These are phyloP conservation scores for Ganoderma resinaceum DNA, from an alignment of 1,284 basidiomycete genomes.

Conservation along the genomic window DNA sequence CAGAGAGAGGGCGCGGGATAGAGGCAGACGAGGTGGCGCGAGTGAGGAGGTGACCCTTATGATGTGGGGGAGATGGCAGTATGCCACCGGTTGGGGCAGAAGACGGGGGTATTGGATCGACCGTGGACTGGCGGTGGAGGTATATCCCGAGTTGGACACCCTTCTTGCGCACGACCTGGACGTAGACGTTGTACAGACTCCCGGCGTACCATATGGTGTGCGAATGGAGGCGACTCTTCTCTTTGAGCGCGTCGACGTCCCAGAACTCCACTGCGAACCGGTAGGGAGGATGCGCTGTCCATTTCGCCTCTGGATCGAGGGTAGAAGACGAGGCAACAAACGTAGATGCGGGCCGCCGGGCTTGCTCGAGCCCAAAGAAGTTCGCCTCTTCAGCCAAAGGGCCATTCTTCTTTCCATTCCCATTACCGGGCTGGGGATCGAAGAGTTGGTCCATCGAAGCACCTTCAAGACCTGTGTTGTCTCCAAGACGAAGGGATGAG, in stretches of 20 bases:
- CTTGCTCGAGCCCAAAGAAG: conserved; percentile 70
- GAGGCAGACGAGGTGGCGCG: conserved; percentile 30
- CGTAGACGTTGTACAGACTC: conserved; percentile 85
- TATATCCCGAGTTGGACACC: conserved; percentile 88
- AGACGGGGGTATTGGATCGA: conserved; percentile 67
- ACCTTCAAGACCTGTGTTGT: conserved; percentile 62
- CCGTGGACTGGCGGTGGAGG: conserved; percentile 83
- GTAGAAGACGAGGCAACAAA: conserved; percentile 39
- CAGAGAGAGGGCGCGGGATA: conserved; percentile 25
- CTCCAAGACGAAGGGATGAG: conserved; percentile 83
- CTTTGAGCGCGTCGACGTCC: conserved; percentile 83
- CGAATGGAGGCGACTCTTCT: conserved; percentile 82
- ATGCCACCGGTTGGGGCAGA: conserved; percentile 39
- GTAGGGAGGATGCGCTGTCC: conserved; percentile 76
- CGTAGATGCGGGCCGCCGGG: conserved; percentile 48
- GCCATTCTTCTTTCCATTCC: conserved; percentile 31
- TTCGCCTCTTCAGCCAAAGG: conserved; percentile 53
- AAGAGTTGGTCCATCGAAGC: conserved; percentile 63
- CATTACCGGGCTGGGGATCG: conserved; percentile 34
- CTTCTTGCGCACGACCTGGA: conserved; percentile 83
- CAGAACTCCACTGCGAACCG: conserved; percentile 92
- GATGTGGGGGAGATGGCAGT: conserved; percentile 19
- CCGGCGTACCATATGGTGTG: conserved; percentile 84
- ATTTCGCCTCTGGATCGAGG: conserved; percentile 47
- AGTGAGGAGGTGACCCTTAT: conserved; percentile 14